A percentile compares a stretch with the other conserved stretches of the same genome.
Conservation (phyloP, 352 stramenopile species). For the Aphanomyces stellatus region DNA sequence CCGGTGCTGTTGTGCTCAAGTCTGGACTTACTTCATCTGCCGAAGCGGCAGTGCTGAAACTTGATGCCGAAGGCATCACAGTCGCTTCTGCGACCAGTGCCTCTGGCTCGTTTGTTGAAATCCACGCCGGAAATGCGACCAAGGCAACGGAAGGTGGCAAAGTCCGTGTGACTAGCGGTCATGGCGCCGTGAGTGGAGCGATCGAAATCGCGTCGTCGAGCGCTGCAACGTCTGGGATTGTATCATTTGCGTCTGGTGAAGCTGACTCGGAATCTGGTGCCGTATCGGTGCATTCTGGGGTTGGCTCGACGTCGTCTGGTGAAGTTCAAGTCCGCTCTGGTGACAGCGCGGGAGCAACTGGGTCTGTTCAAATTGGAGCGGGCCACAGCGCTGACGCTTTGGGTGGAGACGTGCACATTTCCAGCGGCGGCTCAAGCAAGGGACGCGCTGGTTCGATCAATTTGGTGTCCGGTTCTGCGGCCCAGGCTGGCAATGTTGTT, state of each 20-base stretch:
- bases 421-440: slow-evolving; percentile 1
- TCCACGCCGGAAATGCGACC: background rate
- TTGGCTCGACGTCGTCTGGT: background rate
- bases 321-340: background rate
- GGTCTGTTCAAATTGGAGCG: background rate
- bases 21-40: background rate
- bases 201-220: background rate
- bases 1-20: background rate
- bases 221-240: background rate
- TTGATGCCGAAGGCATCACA: background rate
- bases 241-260: slow-evolving; percentile 7
- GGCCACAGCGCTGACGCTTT: background rate
- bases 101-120: background rate
- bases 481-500: background rate
- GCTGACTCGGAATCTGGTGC: background rate
- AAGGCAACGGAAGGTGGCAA: background rate
- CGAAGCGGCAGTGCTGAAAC: background rate
- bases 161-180: background rate
- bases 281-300: background rate
- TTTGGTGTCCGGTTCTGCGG: background rate
- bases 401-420: background rate
- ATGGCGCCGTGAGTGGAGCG: background rate
- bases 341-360: background rate
- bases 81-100: background rate
- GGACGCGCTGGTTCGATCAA: background rate